Conservation (phyloP, 257 asterid species). For the Vinca minor region DNA sequence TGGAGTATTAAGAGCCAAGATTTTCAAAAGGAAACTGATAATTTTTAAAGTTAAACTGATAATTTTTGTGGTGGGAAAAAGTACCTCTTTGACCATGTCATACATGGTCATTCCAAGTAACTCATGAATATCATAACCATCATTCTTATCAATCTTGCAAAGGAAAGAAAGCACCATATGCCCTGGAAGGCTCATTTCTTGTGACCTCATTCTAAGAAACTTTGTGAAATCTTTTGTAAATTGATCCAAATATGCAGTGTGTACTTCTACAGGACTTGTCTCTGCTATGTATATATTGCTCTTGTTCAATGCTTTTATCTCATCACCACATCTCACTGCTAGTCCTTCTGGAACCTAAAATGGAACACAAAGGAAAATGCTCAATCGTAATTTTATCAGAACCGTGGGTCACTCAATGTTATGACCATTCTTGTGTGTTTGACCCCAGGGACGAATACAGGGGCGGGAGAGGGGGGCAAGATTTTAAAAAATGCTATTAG, state of each 20-base stretch:
- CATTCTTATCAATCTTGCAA: constrained; percentile 4
- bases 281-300: background rate
- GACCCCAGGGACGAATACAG: too few relatives aligned
- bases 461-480: too few relatives aligned
- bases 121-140: background rate
- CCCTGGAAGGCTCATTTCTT: constrained; percentile 1
- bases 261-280: background rate
- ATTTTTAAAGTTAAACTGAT: too few relatives aligned
- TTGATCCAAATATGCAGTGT: constrained; percentile 9
- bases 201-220: constrained; percentile 2
- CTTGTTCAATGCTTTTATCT: background rate
- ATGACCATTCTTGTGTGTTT: too few relatives aligned
- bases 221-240: constrained; percentile 11
- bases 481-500: too few relatives aligned
- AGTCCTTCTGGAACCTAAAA: background rate
- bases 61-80: too few relatives aligned
- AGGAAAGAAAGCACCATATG: constrained; percentile 2
- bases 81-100: too few relatives aligned
- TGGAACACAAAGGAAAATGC: too few relatives aligned
- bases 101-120: background rate
- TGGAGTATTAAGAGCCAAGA: too few relatives aligned
- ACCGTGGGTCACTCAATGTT: too few relatives aligned
- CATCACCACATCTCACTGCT: background rate
- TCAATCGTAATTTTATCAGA: too few relatives aligned
- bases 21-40: too few relatives aligned